Percentiles rank a stretch among this genome's conserved stretches.
Conservation (phyloP, 139 green algal species). For the Chlamydomonas sphaeroides region DNA sequence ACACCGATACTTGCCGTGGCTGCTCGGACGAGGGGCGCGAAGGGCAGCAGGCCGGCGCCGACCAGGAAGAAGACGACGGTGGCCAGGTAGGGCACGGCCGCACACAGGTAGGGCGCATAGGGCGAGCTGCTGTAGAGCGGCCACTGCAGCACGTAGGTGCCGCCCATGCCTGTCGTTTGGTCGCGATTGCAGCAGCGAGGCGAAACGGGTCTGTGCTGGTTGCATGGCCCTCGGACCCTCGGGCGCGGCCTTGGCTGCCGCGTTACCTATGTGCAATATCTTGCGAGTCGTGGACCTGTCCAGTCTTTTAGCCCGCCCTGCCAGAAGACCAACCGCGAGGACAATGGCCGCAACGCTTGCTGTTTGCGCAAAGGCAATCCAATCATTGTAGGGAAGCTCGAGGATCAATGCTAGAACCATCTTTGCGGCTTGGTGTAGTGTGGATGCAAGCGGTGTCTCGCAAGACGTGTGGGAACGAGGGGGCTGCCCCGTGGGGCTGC, state of each 20-base stretch:
- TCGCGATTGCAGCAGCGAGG: no score
- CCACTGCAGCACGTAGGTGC: constrained; percentile 21
- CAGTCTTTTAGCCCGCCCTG: background rate
- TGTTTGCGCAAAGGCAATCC: constrained; percentile 21
- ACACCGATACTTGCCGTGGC: no score
- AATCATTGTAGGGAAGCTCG: no score
- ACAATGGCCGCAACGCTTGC: background rate
- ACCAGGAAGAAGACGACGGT: constrained; percentile 12
- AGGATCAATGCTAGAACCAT: no score
- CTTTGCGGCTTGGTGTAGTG: no score
- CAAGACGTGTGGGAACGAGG: no score
- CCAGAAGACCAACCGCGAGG: background rate
- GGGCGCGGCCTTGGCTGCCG: no score
- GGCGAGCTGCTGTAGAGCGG: constrained; percentile 19
- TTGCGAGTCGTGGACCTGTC: background rate
- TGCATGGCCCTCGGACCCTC: no score
- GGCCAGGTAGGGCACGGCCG: background rate
- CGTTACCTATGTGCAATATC: constrained; percentile 15
- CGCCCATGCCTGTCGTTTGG: constrained; percentile 20
- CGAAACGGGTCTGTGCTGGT: no score
- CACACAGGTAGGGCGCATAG: constrained; percentile 16
- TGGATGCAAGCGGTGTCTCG: no score
- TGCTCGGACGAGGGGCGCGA: background rate
- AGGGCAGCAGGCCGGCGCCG: background rate
- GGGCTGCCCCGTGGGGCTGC: no score